A percentile compares a stretch with the other conserved stretches of the same genome.
Evolutionary conservation across 306 rosid species (phyloP).

Genomic region (Prinsepia uniflora): DNA sequence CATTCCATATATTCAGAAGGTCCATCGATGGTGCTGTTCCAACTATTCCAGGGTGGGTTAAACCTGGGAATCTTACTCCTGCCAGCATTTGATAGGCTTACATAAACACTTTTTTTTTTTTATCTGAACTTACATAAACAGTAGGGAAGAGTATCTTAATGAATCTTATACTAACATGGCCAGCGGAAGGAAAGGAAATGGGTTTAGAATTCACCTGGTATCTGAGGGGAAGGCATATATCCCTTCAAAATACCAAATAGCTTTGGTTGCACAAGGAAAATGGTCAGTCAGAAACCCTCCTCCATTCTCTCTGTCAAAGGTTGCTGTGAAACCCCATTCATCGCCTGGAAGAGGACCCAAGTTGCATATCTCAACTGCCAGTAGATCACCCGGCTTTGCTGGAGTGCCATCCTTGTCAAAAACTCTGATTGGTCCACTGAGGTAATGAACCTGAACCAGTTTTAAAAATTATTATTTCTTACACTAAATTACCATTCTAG

Average conservation of each 20-base stretch:
- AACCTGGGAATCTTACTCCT: conserved; percentile 91
- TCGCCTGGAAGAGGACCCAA: conserved; percentile 91
- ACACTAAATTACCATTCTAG: background rate
- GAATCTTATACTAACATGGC: background rate
- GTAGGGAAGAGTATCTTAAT: background rate
- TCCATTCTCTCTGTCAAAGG: conserved; percentile 92
- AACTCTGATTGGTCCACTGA: conserved; percentile 80
- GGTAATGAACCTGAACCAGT: conserved; percentile 58
- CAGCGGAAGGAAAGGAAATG: background rate
- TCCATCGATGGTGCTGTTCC: conserved; percentile 93
- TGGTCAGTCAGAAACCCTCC: conserved; percentile 88
- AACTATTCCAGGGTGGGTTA: conserved; percentile 84
- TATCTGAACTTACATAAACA: background rate
- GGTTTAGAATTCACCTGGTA: conserved; percentile 60
- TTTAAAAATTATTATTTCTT: background rate
- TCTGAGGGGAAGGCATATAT: conserved; percentile 90
- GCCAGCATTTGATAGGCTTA: conserved; percentile 10
- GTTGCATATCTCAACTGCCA: conserved; percentile 79
- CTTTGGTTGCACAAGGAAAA: conserved; percentile 84
- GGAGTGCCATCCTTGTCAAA: conserved; percentile 65
- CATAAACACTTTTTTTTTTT: too few species aligned
- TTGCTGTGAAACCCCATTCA: conserved; percentile 93
- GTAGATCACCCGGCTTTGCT: conserved; percentile 82
- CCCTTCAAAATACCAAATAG: conserved; percentile 92
- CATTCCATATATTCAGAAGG: conserved; percentile 78